Evolutionary conservation across 2,329 filamentous ascomycete species (phyloP).

Genomic region (Metarhizium anisopliae): DNA sequence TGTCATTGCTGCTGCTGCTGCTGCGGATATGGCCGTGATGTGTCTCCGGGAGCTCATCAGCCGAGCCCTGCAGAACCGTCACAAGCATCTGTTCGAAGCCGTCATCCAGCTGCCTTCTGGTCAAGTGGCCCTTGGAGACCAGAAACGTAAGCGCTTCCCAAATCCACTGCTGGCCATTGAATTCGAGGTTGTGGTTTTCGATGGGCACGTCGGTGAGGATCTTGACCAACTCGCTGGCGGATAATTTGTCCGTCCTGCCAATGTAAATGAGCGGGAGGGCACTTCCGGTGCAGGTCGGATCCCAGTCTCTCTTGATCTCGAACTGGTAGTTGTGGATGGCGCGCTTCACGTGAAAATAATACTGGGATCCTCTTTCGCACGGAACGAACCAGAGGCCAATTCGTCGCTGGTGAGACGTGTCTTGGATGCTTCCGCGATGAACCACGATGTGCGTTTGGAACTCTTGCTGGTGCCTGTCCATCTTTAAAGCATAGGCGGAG

Average conservation of each 20-base stretch:
- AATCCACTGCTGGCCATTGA: slow-evolving; percentile 10
- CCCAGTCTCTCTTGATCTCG: slow-evolving; percentile 8
- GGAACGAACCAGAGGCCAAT: slow-evolving; percentile 8
- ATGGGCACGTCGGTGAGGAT: slow-evolving; percentile 7
- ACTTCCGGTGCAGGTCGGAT: slow-evolving; percentile 8
- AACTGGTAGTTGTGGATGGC: slow-evolving; percentile 3
- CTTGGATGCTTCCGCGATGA: slow-evolving; percentile 8
- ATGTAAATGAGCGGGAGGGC: slow-evolving; percentile 8
- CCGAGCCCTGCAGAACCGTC: slow-evolving; percentile 10
- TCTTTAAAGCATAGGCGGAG: not conserved
- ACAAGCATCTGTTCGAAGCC: slow-evolving; percentile 10
- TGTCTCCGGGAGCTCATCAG: slow-evolving; percentile 5
- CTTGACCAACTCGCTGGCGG: slow-evolving; percentile 1
- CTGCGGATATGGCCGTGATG: not conserved
- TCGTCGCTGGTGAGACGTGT: slow-evolving; percentile 9
- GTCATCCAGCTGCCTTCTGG: slow-evolving; percentile 5
- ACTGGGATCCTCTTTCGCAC: slow-evolving; percentile 5
- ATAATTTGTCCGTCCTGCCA: slow-evolving; percentile 7
- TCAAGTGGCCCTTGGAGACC: slow-evolving; percentile 4
- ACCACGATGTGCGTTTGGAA: slow-evolving; percentile 10
- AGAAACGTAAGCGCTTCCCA: slow-evolving; percentile 6
- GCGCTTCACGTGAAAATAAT: slow-evolving; percentile 7
- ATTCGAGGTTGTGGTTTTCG: slow-evolving; percentile 8
- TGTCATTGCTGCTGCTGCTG: not conserved
- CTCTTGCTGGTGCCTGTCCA: slow-evolving; percentile 1